Evolutionary conservation across 306 rosid species (phyloP).

Genomic region (Citrullus mucosospermus): DNA sequence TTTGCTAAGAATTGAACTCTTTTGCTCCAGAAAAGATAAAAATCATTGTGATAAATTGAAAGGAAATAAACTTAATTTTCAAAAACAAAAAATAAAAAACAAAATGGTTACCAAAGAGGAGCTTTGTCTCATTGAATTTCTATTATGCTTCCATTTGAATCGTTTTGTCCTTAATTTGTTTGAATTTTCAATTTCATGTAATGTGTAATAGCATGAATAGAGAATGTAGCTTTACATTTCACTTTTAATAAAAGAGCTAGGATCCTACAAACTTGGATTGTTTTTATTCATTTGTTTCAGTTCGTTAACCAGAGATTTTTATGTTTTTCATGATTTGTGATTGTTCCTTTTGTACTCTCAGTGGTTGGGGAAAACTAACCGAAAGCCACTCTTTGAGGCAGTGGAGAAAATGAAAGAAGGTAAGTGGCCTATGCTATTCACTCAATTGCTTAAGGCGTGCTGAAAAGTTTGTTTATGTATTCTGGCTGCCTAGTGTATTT

Average conservation of each 20-base stretch:
- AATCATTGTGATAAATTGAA: too few species aligned
- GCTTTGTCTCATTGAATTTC: background rate
- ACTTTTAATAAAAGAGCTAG: background rate
- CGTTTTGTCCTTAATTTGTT: background rate
- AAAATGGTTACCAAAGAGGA: too few species aligned
- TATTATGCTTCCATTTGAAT: background rate
- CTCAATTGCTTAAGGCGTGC: background rate
- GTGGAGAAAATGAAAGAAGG: conserved; percentile 99
- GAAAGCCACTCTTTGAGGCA: conserved; percentile 85
- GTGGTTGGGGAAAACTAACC: conserved; percentile 82
- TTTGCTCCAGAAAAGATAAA: too few species aligned
- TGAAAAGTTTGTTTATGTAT: background rate
- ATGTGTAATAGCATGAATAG: background rate
- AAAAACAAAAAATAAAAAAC: too few species aligned
- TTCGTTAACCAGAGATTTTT: background rate
- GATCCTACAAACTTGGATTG: background rate
- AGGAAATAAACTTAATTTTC: too few species aligned
- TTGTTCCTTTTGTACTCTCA: conserved; percentile 16
- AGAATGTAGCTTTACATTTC: background rate
- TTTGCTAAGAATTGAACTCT: too few species aligned
- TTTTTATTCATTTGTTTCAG: background rate
- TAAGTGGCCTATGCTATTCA: conserved; percentile 3
- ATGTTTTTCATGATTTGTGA: background rate
- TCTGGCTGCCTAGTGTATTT: background rate
- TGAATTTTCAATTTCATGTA: background rate